Evolutionary conservation across 495 filamentous ascomycete species (phyloP).

Genomic region (Trichoderma erinaceum): DNA sequence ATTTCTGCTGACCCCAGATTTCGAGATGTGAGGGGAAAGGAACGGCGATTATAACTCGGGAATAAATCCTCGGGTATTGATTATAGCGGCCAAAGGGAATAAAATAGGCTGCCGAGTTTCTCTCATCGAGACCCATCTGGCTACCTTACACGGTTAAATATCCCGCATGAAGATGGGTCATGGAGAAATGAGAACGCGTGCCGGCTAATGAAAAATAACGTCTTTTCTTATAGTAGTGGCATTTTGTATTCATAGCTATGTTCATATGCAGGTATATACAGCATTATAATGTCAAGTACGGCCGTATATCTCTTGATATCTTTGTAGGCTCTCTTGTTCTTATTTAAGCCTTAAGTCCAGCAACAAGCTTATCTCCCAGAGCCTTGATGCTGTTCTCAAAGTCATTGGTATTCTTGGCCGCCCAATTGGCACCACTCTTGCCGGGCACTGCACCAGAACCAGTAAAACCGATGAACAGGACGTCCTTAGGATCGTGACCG

Average conservation of each 20-base stretch:
- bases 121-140: neutral
- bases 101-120: neutral
- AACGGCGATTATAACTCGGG: neutral
- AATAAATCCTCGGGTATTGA: neutral
- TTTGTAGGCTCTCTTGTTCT: too few species aligned
- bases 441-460: slow-evolving; percentile 45
- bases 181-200: too few species aligned
- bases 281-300: neutral
- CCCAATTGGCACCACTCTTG: slow-evolving; percentile 43
- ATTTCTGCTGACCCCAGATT: neutral
- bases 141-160: too few species aligned
- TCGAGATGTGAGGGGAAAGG: neutral
- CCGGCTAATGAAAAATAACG: too few species aligned
- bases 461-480: slow-evolving; percentile 52
- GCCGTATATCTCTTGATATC: neutral
- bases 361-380: slow-evolving; percentile 40
- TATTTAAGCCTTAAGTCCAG: neutral
- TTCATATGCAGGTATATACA: neutral
- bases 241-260: too few species aligned
- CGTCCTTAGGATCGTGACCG: slow-evolving; percentile 45
- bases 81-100: neutral
- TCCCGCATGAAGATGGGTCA: too few species aligned
- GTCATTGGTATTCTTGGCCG: slow-evolving; percentile 31
- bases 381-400: slow-evolving; percentile 47
- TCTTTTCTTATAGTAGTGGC: too few species aligned